A percentile compares a stretch with the other conserved stretches of the same genome.
These are phyloP conservation scores for Flaveria trinervia DNA, from an alignment of 129 eudicot genomes.

Conservation along the genomic window DNA sequence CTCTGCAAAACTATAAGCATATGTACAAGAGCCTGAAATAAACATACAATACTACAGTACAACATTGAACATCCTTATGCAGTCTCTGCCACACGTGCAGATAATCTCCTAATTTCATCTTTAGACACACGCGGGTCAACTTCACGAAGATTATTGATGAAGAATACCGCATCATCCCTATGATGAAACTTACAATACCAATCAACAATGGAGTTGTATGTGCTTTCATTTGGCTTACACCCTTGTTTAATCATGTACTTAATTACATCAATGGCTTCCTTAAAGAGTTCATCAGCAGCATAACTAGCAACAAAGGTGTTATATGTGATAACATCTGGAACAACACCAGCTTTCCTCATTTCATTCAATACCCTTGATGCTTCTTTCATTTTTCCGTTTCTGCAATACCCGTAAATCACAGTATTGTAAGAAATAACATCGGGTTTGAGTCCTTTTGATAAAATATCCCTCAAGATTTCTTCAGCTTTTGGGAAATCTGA, in stretches of 20 bases:
- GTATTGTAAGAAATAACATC: slow-evolving; percentile 87
- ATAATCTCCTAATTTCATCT: slow-evolving; percentile 68
- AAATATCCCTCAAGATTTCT: slow-evolving; percentile 63
- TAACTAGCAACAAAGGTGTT: slow-evolving; percentile 83
- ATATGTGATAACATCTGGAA: slow-evolving; percentile 74
- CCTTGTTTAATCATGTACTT: slow-evolving; percentile 80
- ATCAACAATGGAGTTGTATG: slow-evolving; percentile 77
- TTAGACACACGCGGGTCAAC: slow-evolving; percentile 64
- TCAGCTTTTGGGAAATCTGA: slow-evolving; percentile 66
- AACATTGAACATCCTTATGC: slow-evolving; percentile 18
- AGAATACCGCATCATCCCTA: slow-evolving; percentile 63
- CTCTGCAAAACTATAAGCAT: slow-evolving; percentile 26
- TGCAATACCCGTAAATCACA: slow-evolving; percentile 76
- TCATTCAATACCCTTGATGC: slow-evolving; percentile 70
- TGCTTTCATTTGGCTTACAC: slow-evolving; percentile 77
- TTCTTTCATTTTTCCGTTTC: slow-evolving; percentile 74
- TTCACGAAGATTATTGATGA: slow-evolving; percentile 56
- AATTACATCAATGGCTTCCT: slow-evolving; percentile 78
- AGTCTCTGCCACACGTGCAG: slow-evolving; percentile 33
- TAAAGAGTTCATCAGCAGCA: slow-evolving; percentile 68
- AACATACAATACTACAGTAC: slow-evolving; percentile 5
- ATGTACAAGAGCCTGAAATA: slow-evolving; percentile 23
- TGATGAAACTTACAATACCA: slow-evolving; percentile 73
- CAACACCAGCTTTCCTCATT: slow-evolving; percentile 60
- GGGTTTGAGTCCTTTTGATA: slow-evolving; percentile 61